Evolutionary conservation across 176 grass and related monocot species (phyloP), one percentile per base, ranked within the genome.

Genomic region (Eragrostis curvula): DNA sequence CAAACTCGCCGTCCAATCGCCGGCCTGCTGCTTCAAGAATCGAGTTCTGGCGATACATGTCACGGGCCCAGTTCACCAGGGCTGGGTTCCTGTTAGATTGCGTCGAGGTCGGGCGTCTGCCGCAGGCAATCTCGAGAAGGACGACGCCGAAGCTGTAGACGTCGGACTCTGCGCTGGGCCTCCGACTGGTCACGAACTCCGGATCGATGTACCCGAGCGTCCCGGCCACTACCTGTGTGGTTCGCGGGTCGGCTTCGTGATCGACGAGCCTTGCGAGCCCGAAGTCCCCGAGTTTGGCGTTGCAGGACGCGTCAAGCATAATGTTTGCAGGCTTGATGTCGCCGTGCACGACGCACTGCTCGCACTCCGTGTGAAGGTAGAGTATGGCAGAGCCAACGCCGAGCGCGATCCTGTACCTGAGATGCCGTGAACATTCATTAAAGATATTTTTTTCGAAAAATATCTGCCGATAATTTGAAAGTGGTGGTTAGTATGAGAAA

Each of bases 11-110:
- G 2, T 83, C 81, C 30, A 83, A 55, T 47, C 84, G 88, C 44
- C 29, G 42, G 18, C 91, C 89, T 1, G 53, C 86, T 5, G 77
- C 92, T 36, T 55, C 89, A 41, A 89, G 71, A 84, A 89, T 5
- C 5, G 15, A 7, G n/a, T 65, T 14, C 0, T 4, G 23, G 45
- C 9, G 10, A 30, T 74, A 42, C 17, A 89, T 24, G 9, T 79
- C 69, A 44, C 84, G 88, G 5, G 82, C 89, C 77, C 83, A 91
- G 21, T 75, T 45, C 2, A 90, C 13, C 18, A 87, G 69, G 10
- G 12, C 8, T 2, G 47, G 42, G 0, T 27, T 8, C 36, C 56
- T 24, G 55, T 8, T 23, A 11, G 55, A 58, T 18, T 8, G 52
- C 52, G 17, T 55, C 18, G 52, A 21, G 6, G 52, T 55, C 6